Evolutionary conservation across 306 rosid species (phyloP).

Genomic region (Castanopsis chinensis): DNA sequence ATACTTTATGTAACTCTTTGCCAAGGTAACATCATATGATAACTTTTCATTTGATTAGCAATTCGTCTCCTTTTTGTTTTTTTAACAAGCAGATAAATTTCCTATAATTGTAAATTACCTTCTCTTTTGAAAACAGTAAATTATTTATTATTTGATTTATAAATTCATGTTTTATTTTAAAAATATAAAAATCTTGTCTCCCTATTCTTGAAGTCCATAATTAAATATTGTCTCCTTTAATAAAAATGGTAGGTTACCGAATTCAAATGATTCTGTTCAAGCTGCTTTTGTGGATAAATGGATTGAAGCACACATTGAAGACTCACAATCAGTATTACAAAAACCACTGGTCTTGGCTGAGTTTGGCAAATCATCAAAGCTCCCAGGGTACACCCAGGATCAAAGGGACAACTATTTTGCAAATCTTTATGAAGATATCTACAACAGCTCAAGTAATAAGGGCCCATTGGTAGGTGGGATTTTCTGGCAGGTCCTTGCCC

Average conservation of each 20-base stretch:
- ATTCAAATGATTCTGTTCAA: constrained; percentile 8
- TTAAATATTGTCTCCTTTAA: too few species aligned
- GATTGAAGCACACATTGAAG: constrained; percentile 21
- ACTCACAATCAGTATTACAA: neutral
- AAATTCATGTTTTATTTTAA: neutral
- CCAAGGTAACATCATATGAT: too few species aligned
- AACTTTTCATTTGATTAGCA: too few species aligned
- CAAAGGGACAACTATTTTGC: constrained; percentile 19
- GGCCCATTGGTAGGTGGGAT: constrained; percentile 42
- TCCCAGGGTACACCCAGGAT: constrained; percentile 14
- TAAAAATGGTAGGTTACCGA: constrained; percentile 16
- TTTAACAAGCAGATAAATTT: too few species aligned
- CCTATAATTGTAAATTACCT: too few species aligned
- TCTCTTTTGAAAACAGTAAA: too few species aligned
- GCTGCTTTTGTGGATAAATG: constrained; percentile 30
- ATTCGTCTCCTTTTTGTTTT: too few species aligned
- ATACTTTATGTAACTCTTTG: too few species aligned
- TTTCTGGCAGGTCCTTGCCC: constrained; percentile 42
- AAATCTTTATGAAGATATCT: constrained; percentile 23
- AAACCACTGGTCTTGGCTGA: constrained; percentile 33
- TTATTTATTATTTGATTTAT: too few species aligned
- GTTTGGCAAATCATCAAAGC: constrained; percentile 34
- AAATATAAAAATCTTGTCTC: too few species aligned
- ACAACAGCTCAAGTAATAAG: constrained; percentile 11
- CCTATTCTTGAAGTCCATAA: too few species aligned